Evolutionary conservation across 495 filamentous ascomycete genomes (phyloP).

Genomic region (Podospora anserina): DNA sequence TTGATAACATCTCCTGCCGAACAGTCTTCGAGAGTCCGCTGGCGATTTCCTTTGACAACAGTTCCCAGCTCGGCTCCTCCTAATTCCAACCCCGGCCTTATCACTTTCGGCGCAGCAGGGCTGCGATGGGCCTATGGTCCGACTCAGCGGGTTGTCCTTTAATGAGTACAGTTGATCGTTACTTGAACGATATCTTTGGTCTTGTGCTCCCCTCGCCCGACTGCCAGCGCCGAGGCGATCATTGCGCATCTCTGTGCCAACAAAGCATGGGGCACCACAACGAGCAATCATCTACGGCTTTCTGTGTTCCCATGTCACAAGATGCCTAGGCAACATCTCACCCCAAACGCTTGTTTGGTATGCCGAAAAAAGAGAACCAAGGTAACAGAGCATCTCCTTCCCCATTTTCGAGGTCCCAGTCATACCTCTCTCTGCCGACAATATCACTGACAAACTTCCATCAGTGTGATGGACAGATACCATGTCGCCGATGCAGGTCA

Average conservation of each 20-base stretch:
- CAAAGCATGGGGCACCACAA: not conserved
- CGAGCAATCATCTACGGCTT: not conserved
- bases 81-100: not conserved
- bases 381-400: constrained; percentile 11
- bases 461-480: constrained; percentile 32
- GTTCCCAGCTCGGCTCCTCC: not conserved
- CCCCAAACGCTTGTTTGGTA: constrained; percentile 29
- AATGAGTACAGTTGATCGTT: not conserved
- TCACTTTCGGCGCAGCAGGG: not conserved
- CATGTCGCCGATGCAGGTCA: constrained; percentile 30
- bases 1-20: not conserved
- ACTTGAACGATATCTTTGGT: not conserved
- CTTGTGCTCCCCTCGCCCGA: not conserved
- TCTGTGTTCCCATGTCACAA: constrained; percentile 6
- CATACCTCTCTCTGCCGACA: constrained; percentile 3
- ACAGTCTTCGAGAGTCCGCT: not conserved
- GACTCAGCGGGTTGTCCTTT: not conserved
- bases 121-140: not conserved
- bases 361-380: constrained; percentile 32
- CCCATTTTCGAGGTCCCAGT: not conserved
- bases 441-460: constrained; percentile 7
- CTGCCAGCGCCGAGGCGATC: not conserved
- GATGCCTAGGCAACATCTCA: constrained; percentile 34
- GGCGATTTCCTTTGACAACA: not conserved
- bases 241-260: constrained; percentile 5